phyloP scores from a whole-genome alignment of 2,329 filamentous ascomycete genomes.

The Calycina marina region DNA sequence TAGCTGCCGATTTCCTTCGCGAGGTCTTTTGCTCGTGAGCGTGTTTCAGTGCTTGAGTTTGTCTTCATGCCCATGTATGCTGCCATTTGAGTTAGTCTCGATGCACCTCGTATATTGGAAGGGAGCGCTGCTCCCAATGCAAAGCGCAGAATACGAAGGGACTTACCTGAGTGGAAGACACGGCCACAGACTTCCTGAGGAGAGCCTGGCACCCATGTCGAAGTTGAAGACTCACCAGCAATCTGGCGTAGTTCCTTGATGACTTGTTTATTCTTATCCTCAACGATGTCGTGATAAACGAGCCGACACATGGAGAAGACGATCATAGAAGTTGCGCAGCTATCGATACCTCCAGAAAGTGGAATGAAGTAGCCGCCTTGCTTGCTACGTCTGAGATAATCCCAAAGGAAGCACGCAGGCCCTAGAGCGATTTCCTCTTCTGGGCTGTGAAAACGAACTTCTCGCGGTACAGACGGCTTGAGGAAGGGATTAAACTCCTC shows the following conservation, averaged over 20 bases:
- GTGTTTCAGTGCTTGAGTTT: conserved; percentile 33
- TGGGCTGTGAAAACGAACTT: conserved; percentile 40
- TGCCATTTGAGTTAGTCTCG: too few relatives aligned
- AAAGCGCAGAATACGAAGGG: too few relatives aligned
- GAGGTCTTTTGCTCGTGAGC: conserved; percentile 48
- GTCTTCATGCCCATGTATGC: conserved; percentile 4
- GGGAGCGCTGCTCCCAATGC: too few relatives aligned
- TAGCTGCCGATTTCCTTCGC: conserved; percentile 50
- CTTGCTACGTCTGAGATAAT: conserved; percentile 8
- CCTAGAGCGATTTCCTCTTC: conserved; percentile 55
- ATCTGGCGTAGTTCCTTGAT: conserved; percentile 36
- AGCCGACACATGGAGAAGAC: conserved; percentile 33
- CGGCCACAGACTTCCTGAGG: conserved; percentile 41
- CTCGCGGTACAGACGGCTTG: conserved; percentile 25
- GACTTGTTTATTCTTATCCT: conserved; percentile 34
- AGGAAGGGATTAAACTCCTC: conserved; percentile 30
- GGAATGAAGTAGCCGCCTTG: conserved; percentile 40
- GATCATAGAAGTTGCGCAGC: conserved; percentile 37
- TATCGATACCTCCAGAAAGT: conserved; percentile 45
- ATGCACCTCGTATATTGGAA: too few relatives aligned
- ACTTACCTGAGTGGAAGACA: conserved; percentile 47
- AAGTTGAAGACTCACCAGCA: conserved; percentile 30
- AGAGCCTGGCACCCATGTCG: conserved; percentile 25
- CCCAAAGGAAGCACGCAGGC: conserved; percentile 37
- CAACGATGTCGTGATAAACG: conserved; percentile 37